Evolutionary conservation across 169 alveolate genomes (phyloP).

Genomic region (Plasmodium malariae): DNA sequence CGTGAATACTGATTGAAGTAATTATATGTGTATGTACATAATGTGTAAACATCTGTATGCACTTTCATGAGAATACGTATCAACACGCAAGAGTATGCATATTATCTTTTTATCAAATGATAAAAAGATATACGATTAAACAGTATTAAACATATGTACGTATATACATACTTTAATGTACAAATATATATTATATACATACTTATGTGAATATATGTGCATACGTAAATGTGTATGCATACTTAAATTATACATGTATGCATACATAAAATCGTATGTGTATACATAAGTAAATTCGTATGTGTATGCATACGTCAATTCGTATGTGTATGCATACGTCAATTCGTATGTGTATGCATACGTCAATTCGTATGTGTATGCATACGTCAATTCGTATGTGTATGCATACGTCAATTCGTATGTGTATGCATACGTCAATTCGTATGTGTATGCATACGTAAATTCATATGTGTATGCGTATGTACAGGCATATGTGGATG

Average conservation of each 20-base stretch:
- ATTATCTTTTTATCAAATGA: neutral
- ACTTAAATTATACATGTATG: no score
- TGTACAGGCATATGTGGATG: neutral
- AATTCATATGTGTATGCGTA: neutral
- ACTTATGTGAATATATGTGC: no score
- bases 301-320: neutral
- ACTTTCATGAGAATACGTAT: conserved; percentile 14
- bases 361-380: no score
- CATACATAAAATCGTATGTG: no score
- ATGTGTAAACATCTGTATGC: neutral
- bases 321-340: no score
- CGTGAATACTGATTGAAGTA: neutral
- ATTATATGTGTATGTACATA: neutral
- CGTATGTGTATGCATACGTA: neutral
- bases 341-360: no score
- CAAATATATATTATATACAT: neutral
- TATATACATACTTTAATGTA: neutral
- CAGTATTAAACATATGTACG: neutral
- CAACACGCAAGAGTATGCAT: neutral
- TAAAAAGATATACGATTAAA: conserved; percentile 6
- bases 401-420: no score
- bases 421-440: neutral
- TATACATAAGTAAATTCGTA: no score
- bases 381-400: no score
- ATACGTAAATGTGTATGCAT: neutral